Evolutionary conservation across 805 yeast genomes (phyloP).

Genomic region (Kodamaea neixiangensis): DNA sequence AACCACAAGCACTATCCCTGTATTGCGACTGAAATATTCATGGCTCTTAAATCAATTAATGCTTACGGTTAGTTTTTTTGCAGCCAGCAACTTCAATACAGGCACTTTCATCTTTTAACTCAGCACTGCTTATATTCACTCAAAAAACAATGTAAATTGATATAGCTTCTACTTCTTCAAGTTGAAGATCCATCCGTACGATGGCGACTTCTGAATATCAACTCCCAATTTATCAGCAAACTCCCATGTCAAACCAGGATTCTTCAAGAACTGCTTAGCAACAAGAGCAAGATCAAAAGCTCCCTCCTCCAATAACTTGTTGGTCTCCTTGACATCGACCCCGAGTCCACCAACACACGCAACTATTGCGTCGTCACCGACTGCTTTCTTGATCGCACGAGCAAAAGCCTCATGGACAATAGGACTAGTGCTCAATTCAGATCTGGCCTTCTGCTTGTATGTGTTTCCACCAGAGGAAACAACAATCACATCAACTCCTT

Average conservation of each 20-base stretch:
- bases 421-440: conserved; percentile 12
- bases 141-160: too few species aligned
- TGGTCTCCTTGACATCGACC: conserved; percentile 34
- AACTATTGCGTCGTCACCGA: conserved; percentile 44
- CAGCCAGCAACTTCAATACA: too few species aligned
- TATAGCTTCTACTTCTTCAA: background rate
- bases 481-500: conserved; percentile 55
- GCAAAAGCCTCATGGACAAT: conserved; percentile 31
- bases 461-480: conserved; percentile 55
- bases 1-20: too few species aligned
- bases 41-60: too few species aligned
- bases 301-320: conserved; percentile 42
- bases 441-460: conserved; percentile 26
- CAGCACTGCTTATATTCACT: too few species aligned
- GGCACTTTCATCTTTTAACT: too few species aligned
- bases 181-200: conserved; percentile 22
- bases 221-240: conserved; percentile 55
- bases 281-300: conserved; percentile 48
- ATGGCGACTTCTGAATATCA: conserved; percentile 35
- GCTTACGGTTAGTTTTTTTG: too few species aligned
- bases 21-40: too few species aligned
- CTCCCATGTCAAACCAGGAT: conserved; percentile 50
- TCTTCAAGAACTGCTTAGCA: conserved; percentile 47
- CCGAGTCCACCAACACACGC: conserved; percentile 50
- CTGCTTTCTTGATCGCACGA: conserved; percentile 40